Percentiles rank a stretch among this genome's conserved stretches.
phyloP scores from a whole-genome alignment of 176 grass and related monocot genomes.

The Themeda triandra region DNA sequence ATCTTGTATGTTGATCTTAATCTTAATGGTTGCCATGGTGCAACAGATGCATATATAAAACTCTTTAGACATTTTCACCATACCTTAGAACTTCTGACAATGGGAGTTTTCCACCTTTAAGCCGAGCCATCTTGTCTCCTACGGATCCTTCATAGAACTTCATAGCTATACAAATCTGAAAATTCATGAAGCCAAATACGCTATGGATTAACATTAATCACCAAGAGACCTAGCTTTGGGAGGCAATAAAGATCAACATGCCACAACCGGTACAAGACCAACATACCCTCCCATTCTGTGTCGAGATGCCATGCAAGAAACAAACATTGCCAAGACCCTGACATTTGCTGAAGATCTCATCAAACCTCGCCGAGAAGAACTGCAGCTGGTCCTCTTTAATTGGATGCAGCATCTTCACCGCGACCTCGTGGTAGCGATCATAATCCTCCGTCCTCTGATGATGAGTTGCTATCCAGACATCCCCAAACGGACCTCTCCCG shows the following conservation, averaged over 20 bases:
- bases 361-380: constrained; percentile 65
- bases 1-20: background rate
- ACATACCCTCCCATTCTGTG: constrained; percentile 81
- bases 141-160: constrained; percentile 98
- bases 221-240: background rate
- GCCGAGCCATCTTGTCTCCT: constrained; percentile 81
- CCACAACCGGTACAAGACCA: background rate
- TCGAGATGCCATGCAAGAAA: constrained; percentile 77
- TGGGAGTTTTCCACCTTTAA: constrained; percentile 82
- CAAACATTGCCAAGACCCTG: constrained; percentile 62
- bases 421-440: constrained; percentile 76
- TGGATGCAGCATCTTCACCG: constrained; percentile 91
- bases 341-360: constrained; percentile 81
- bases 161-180: constrained; percentile 90
- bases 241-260: background rate
- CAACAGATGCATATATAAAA: background rate
- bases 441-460: constrained; percentile 62
- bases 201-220: background rate
- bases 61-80: background rate
- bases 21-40: background rate
- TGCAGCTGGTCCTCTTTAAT: constrained; percentile 87
- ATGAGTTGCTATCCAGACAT: constrained; percentile 93
- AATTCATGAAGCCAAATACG: constrained; percentile 25
- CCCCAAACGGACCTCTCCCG: constrained; percentile 85
- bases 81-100: constrained; percentile 91